Conservation (phyloP, 2,329 filamentous ascomycete species). For the Penicillium occitanis region DNA sequence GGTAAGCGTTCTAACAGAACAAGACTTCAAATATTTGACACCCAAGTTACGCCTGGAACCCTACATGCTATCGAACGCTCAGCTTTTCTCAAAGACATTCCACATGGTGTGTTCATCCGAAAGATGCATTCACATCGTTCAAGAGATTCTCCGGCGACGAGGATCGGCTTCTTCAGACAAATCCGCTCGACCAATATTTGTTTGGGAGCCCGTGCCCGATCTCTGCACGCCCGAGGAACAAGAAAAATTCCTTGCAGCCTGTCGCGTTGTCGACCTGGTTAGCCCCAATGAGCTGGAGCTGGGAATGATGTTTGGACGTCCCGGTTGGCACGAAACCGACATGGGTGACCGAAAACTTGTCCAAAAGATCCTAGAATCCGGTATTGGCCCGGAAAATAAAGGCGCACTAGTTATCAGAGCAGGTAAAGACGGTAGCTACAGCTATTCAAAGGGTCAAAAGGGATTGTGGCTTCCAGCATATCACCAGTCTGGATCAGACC, state of each 20-base stretch:
- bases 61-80: conserved; percentile 62
- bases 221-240: conserved; percentile 70
- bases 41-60: conserved; percentile 80
- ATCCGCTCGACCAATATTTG: conserved; percentile 66
- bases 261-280: conserved; percentile 58
- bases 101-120: conserved; percentile 82
- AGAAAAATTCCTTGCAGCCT: conserved; percentile 53
- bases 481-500: conserved; percentile 49
- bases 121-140: conserved; percentile 73
- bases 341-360: conserved; percentile 35
- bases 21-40: conserved; percentile 82
- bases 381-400: conserved; percentile 38
- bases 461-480: conserved; percentile 75
- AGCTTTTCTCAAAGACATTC: conserved; percentile 74
- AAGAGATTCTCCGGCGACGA: conserved; percentile 63
- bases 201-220: conserved; percentile 96
- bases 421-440: conserved; percentile 60
- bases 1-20: conserved; percentile 25
- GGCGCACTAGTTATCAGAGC: conserved; percentile 55
- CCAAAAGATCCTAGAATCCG: conserved; percentile 35
- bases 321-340: conserved; percentile 36
- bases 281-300: conserved; percentile 87
- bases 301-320: conserved; percentile 73
- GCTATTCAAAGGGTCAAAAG: conserved; percentile 40
- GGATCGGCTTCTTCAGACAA: conserved; percentile 31